These are phyloP conservation scores for Leishmania arabica DNA, from an alignment of 208 protist genomes.

Conservation along the genomic window DNA sequence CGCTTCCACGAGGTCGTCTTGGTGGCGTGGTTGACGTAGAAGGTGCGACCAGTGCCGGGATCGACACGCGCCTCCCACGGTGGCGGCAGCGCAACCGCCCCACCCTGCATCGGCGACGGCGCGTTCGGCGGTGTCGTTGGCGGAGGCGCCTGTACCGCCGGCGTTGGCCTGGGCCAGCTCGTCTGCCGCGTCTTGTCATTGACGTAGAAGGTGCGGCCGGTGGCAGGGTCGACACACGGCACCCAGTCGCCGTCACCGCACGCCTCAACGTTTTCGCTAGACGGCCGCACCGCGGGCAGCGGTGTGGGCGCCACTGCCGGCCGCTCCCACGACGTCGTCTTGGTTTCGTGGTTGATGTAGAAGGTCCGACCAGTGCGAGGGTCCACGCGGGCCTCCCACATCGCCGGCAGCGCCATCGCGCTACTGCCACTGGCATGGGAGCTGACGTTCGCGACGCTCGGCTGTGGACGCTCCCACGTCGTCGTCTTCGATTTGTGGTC, in stretches of 20 bases:
- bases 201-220: constrained; percentile 64
- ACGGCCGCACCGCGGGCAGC: background rate
- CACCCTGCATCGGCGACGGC: background rate
- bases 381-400: constrained; percentile 52
- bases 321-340: constrained; percentile 58
- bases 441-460: background rate
- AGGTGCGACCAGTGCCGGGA: constrained; percentile 50
- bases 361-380: constrained; percentile 51
- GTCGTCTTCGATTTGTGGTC: constrained; percentile 55
- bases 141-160: background rate
- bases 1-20: constrained; percentile 61
- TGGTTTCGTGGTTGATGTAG: constrained; percentile 80
- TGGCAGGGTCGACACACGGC: constrained; percentile 45
- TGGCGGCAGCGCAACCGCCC: background rate
- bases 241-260: constrained; percentile 40
- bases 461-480: constrained; percentile 42
- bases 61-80: constrained; percentile 53
- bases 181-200: constrained; percentile 75
- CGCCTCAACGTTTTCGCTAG: background rate
- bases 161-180: constrained; percentile 46
- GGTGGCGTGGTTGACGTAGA: constrained; percentile 81
- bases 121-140: constrained; percentile 1
- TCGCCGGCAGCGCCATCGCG: background rate
- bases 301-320: constrained; percentile 22
- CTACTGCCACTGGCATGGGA: constrained; percentile 1